Percentiles rank a stretch among this genome's conserved stretches.
Conservation (phyloP, 768 basidiomycete species). For the Suillus clintonianus region DNA sequence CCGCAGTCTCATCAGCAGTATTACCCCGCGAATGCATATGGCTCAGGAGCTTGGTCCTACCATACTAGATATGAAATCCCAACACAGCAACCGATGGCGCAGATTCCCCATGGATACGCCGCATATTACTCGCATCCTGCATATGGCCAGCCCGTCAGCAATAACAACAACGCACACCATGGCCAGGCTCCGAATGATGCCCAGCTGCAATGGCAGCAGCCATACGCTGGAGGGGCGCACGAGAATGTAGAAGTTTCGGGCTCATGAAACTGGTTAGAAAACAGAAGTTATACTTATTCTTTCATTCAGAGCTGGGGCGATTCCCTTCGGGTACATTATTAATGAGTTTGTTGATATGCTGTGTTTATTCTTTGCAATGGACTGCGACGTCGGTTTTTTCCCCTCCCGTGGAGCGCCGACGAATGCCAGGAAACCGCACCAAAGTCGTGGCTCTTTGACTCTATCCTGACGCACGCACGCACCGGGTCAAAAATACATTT, state of each 20-base stretch:
- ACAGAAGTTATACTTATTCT: background rate
- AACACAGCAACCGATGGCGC: constrained; percentile 20
- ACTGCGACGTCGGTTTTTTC: background rate
- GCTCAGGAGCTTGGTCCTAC: constrained; percentile 36
- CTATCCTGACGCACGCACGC: too few relatives aligned
- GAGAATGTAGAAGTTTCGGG: too few relatives aligned
- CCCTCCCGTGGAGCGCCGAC: background rate
- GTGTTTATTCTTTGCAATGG: background rate
- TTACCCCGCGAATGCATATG: constrained; percentile 18
- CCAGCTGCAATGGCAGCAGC: constrained; percentile 37
- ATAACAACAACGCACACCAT: background rate
- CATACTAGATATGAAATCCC: constrained; percentile 22
- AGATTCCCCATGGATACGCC: constrained; percentile 11
- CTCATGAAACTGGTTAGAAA: background rate
- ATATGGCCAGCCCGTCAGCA: constrained; percentile 1
- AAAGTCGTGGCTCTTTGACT: background rate
- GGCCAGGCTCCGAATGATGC: constrained; percentile 26
- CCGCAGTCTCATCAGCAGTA: constrained; percentile 19
- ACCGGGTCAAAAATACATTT: too few relatives aligned
- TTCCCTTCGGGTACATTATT: background rate
- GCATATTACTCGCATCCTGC: constrained; percentile 4
- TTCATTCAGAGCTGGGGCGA: background rate
- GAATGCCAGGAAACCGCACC: background rate
- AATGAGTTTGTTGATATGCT: background rate
- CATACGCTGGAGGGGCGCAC: constrained; percentile 26